A percentile compares a stretch with the other conserved stretches of the same genome.
Evolutionary conservation across 306 rosid species (phyloP).

Genomic region (Gynostemma pentaphyllum): DNA sequence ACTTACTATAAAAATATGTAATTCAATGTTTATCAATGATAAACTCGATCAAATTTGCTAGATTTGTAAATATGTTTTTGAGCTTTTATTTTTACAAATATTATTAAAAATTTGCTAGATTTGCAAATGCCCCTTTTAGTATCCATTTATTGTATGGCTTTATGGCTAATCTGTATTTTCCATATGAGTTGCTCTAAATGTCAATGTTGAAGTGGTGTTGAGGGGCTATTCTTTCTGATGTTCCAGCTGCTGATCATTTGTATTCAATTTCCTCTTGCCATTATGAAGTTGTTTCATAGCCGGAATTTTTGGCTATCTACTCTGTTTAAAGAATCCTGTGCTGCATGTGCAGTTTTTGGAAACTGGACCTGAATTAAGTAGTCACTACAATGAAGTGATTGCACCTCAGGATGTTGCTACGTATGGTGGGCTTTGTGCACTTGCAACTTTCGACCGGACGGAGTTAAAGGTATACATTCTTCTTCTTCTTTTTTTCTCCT

Average conservation of each 20-base stretch:
- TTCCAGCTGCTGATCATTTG: background rate
- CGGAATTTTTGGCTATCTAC: background rate
- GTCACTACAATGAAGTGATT: constrained; percentile 79
- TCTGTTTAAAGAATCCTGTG: background rate
- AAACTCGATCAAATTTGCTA: too few species aligned
- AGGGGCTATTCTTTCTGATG: background rate
- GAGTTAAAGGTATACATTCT: constrained; percentile 68
- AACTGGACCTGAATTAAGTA: constrained; percentile 63
- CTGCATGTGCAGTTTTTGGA: constrained; percentile 66
- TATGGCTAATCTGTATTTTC: background rate
- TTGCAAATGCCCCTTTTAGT: background rate
- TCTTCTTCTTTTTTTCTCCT: constrained; percentile 12
- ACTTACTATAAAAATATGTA: too few species aligned
- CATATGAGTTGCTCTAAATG: background rate
- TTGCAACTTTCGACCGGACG: constrained; percentile 84
- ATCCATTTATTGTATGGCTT: background rate
- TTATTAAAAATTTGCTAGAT: too few species aligned
- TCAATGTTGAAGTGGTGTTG: constrained; percentile 13
- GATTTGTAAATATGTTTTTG: too few species aligned
- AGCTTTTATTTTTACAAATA: too few species aligned
- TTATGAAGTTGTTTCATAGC: background rate
- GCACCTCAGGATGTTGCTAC: constrained; percentile 98
- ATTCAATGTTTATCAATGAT: too few species aligned
- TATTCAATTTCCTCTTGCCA: background rate
- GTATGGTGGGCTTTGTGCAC: constrained; percentile 98